Evolutionary conservation across 140 eudicot species (phyloP).

Genomic region (Senecio squalidus): DNA sequence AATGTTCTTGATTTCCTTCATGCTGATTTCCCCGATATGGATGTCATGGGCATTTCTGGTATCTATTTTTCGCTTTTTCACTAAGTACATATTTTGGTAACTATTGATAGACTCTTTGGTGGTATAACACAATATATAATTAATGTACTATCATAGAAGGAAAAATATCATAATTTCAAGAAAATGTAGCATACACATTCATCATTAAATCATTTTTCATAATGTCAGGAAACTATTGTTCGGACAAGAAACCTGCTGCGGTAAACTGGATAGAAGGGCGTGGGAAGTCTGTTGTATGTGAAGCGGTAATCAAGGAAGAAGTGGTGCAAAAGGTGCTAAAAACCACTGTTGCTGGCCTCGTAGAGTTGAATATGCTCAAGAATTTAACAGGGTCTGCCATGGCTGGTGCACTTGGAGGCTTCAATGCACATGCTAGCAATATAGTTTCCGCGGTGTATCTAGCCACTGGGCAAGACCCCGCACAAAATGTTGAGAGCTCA

Average conservation of each 20-base stretch:
- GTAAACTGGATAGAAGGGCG: slow-evolving; percentile 74
- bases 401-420: slow-evolving; percentile 78
- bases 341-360: slow-evolving; percentile 48
- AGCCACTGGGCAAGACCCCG: slow-evolving; percentile 80
- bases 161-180: neutral
- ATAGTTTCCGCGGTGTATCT: slow-evolving; percentile 59
- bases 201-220: no score
- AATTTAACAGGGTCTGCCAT: slow-evolving; percentile 67
- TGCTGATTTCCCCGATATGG: slow-evolving; percentile 63
- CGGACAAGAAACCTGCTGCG: slow-evolving; percentile 69
- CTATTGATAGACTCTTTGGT: neutral
- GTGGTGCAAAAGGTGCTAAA: slow-evolving; percentile 57
- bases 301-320: slow-evolving; percentile 60
- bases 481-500: slow-evolving; percentile 70
- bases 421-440: slow-evolving; percentile 81
- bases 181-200: neutral
- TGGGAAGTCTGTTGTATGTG: slow-evolving; percentile 74
- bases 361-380: slow-evolving; percentile 71
- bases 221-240: slow-evolving; percentile 54
- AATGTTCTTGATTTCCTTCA: slow-evolving; percentile 60
- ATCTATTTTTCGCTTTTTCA: neutral
- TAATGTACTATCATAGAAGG: neutral
- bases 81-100: neutral
- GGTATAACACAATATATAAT: neutral
- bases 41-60: slow-evolving; percentile 72